A percentile compares a stretch with the other conserved stretches of the same genome.
Evolutionary conservation across 805 yeast species (phyloP).

Genomic region (Candida maesae): DNA sequence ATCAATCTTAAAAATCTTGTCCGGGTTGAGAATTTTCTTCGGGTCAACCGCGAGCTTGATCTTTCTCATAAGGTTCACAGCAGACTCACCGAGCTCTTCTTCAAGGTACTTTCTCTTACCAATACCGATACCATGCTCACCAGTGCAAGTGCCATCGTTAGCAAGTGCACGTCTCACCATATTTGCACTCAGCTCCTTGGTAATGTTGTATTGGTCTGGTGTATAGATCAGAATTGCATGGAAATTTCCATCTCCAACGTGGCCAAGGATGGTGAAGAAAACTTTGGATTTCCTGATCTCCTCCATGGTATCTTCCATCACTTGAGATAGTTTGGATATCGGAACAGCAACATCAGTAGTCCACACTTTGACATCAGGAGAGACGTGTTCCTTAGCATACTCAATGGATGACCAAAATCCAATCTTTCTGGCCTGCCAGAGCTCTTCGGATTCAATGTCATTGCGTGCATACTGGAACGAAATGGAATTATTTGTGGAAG

Average conservation of each 20-base stretch:
- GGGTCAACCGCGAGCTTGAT: slow-evolving; percentile 74
- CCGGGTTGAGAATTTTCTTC: slow-evolving; percentile 69
- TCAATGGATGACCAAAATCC: slow-evolving; percentile 64
- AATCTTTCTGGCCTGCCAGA: slow-evolving; percentile 76
- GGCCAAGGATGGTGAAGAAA: slow-evolving; percentile 63
- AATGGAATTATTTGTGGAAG: slow-evolving; percentile 48
- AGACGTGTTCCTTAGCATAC: slow-evolving; percentile 47
- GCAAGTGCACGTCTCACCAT: slow-evolving; percentile 65
- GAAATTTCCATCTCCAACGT: slow-evolving; percentile 82
- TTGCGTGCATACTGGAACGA: slow-evolving; percentile 59
- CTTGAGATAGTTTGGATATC: slow-evolving; percentile 56
- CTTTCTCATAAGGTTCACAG: slow-evolving; percentile 70
- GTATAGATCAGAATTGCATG: slow-evolving; percentile 63
- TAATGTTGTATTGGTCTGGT: slow-evolving; percentile 43
- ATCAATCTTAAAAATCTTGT: slow-evolving; percentile 69
- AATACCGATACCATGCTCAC: slow-evolving; percentile 84
- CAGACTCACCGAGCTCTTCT: slow-evolving; percentile 62
- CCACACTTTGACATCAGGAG: slow-evolving; percentile 52
- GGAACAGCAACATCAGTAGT: slow-evolving; percentile 90
- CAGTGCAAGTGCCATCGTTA: slow-evolving; percentile 80
- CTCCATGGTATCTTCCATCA: slow-evolving; percentile 56
- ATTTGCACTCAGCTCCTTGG: slow-evolving; percentile 47
- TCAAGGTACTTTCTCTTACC: slow-evolving; percentile 64
- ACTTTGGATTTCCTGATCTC: slow-evolving; percentile 53
- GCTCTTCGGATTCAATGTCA: slow-evolving; percentile 57